phyloP scores from a whole-genome alignment of 1,284 basidiomycete species.

The Tilletia caries region DNA sequence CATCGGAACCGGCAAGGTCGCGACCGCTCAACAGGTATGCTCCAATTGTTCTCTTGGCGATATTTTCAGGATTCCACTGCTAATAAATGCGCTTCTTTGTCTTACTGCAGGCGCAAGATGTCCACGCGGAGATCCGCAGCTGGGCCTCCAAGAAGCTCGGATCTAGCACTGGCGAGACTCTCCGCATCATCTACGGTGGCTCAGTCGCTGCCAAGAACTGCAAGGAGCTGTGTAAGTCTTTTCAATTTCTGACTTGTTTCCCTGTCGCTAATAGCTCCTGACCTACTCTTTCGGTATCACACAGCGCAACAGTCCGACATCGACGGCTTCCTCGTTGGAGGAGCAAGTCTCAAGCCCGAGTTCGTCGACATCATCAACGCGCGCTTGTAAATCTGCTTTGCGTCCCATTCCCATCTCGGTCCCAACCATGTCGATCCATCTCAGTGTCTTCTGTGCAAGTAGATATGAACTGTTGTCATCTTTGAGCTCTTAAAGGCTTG shows the following conservation, averaged over 20 bases:
- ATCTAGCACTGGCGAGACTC: conserved; percentile 67
- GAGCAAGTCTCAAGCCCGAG: conserved; percentile 95
- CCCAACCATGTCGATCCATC: neutral
- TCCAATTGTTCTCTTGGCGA: conserved; percentile 13
- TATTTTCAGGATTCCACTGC: no score
- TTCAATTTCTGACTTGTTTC: conserved; percentile 9
- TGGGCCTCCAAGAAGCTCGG: conserved; percentile 72
- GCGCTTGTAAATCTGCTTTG: conserved; percentile 22
- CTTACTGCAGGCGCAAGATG: conserved; percentile 71
- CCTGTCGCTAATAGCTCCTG: neutral
- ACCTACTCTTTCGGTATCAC: conserved; percentile 10
- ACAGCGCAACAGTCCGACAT: conserved; percentile 67
- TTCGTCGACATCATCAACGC: conserved; percentile 76
- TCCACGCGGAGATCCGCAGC: conserved; percentile 76
- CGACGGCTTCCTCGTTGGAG: conserved; percentile 98
- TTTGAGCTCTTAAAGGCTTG: no score
- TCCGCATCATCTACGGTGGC: conserved; percentile 92
- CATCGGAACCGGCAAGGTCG: conserved; percentile 91
- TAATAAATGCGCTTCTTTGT: neutral
- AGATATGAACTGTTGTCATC: no score
- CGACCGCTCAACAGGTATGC: conserved; percentile 71
- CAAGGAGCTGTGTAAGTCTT: conserved; percentile 60
- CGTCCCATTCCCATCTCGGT: neutral
- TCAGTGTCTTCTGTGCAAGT: neutral
- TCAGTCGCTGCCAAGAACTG: conserved; percentile 84